Conservation (phyloP, 1,284 basidiomycete genomes). For the Mycena citricolor region DNA sequence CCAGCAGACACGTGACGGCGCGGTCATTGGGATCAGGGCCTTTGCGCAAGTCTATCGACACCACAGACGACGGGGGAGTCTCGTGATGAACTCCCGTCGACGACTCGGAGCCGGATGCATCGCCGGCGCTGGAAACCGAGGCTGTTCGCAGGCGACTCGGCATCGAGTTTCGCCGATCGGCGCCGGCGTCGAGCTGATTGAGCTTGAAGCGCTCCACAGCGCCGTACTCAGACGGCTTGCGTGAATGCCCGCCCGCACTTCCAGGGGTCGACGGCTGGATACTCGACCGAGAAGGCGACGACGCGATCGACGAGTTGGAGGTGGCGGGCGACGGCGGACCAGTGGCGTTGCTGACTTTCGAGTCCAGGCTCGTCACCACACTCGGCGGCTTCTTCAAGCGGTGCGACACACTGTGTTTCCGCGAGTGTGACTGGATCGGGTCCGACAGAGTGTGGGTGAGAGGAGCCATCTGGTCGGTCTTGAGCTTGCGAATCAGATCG, state of each 20-base stretch:
- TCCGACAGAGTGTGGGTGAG: constrained; percentile 73
- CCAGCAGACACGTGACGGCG: constrained; percentile 87
- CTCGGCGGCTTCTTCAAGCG: constrained; percentile 77
- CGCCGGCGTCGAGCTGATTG: constrained; percentile 70
- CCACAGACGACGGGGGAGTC: constrained; percentile 77
- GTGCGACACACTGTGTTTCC: constrained; percentile 73
- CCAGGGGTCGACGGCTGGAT: constrained; percentile 71
- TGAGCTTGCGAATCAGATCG: constrained; percentile 94
- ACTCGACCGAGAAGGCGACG: constrained; percentile 81
- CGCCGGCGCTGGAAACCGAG: constrained; percentile 76
- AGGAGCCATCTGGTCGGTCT: constrained; percentile 77
- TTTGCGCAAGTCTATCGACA: constrained; percentile 72
- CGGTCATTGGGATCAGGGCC: constrained; percentile 72
- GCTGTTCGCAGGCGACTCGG: constrained; percentile 86
- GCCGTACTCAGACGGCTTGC: constrained; percentile 84
- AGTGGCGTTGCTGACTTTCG: constrained; percentile 51
- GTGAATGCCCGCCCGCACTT: constrained; percentile 57
- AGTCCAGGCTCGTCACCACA: constrained; percentile 68
- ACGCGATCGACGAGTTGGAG: constrained; percentile 90
- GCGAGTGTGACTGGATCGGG: constrained; percentile 51
- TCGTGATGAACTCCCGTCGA: constrained; percentile 56
- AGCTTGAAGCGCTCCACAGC: constrained; percentile 85
- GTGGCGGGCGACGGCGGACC: constrained; percentile 88
- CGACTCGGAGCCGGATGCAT: constrained; percentile 74
- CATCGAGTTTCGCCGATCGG: constrained; percentile 78